phyloP scores from a whole-genome alignment of 495 filamentous ascomycete genomes.

The Penicillium waksmanii region DNA sequence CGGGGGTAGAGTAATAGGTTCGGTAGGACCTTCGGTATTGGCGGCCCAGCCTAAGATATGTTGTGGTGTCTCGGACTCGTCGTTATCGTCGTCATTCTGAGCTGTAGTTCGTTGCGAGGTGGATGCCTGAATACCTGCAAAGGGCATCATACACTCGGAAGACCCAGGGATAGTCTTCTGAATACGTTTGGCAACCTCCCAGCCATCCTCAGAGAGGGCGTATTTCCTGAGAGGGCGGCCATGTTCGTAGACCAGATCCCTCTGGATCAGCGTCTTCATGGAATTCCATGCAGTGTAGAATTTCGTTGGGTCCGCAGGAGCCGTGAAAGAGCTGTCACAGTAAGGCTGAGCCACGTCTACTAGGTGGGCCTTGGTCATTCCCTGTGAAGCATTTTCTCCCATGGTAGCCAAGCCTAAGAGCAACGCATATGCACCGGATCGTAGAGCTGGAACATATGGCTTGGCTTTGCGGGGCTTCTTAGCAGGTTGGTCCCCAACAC shows the following conservation, averaged over 20 bases:
- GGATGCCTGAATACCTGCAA: conserved; percentile 10
- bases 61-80: conserved; percentile 5
- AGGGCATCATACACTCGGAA: conserved; percentile 24
- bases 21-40: conserved; percentile 19
- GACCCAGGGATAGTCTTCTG: conserved; percentile 47
- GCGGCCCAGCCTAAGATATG: conserved; percentile 1
- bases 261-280: conserved; percentile 76
- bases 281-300: conserved; percentile 85
- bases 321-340: conserved; percentile 76
- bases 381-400: conserved; percentile 55
- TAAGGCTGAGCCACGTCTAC: conserved; percentile 72
- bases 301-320: conserved; percentile 65
- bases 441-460: conserved; percentile 70
- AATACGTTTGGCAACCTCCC: conserved; percentile 75
- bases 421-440: conserved; percentile 77
- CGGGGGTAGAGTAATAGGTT: conserved; percentile 63
- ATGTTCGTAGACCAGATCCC: conserved; percentile 75
- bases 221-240: conserved; percentile 72
- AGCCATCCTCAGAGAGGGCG: conserved; percentile 74
- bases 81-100: conserved; percentile 14
- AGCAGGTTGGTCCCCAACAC: conserved; percentile 42
- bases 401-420: conserved; percentile 67
- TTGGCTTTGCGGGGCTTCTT: conserved; percentile 70
- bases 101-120: conserved; percentile 6
- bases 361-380: conserved; percentile 69